Evolutionary conservation across 768 basidiomycete species (phyloP).

Genomic region (Strobilomyces confusus): DNA sequence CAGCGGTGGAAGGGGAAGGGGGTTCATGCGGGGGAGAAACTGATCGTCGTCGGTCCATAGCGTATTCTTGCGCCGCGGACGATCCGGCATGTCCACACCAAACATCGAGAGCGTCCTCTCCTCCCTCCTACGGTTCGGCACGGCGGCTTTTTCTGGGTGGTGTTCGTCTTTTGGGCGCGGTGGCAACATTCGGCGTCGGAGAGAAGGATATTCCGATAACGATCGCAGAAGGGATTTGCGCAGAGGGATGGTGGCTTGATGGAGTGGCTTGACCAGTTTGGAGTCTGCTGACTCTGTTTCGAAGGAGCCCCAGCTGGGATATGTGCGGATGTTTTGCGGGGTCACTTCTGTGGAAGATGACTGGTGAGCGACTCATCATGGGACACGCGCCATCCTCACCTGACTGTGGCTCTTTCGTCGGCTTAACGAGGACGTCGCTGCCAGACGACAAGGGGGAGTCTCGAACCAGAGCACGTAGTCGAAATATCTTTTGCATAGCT

Average conservation of each 20-base stretch:
- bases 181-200: background rate
- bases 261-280: background rate
- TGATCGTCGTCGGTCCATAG: conserved; percentile 16
- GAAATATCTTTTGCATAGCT: background rate
- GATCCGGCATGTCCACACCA: background rate
- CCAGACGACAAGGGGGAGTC: background rate
- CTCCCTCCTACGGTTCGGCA: background rate
- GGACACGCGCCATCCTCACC: conserved; percentile 1
- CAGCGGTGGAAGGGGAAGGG: conserved; percentile 16
- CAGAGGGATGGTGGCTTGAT: background rate
- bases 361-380: conserved; percentile 1
- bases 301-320: background rate
- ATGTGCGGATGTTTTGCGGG: background rate
- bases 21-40: conserved; percentile 21
- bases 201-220: background rate
- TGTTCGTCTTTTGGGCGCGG: background rate
- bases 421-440: background rate
- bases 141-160: background rate
- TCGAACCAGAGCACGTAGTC: background rate
- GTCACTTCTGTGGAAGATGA: background rate
- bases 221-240: background rate
- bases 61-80: background rate
- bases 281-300: background rate
- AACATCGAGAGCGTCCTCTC: background rate
- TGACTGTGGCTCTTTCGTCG: background rate